phyloP scores from a whole-genome alignment of 257 asterid genomes.

The Mitragyna speciosa region DNA sequence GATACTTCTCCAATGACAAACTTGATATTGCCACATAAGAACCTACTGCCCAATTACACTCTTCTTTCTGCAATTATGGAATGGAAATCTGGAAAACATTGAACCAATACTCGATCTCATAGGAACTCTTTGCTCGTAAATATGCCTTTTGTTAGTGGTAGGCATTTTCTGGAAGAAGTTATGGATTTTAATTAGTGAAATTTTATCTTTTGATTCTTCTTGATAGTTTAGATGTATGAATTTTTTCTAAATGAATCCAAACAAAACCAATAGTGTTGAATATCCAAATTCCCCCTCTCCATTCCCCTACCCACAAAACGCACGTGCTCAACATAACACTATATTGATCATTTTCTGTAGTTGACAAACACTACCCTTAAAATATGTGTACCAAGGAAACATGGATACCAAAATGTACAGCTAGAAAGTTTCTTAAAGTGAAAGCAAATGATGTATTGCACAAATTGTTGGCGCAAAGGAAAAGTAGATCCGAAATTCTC shows the following conservation, averaged over 20 bases:
- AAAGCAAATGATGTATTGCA: neutral
- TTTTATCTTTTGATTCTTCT: too few species aligned
- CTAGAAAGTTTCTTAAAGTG: too few species aligned
- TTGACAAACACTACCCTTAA: too few species aligned
- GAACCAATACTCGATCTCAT: neutral
- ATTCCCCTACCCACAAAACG: too few species aligned
- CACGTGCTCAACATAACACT: too few species aligned
- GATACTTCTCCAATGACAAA: constrained; percentile 67
- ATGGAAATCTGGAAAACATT: constrained; percentile 56
- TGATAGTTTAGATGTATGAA: too few species aligned
- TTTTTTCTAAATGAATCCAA: neutral
- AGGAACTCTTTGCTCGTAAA: neutral
- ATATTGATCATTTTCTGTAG: too few species aligned
- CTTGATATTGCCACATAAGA: constrained; percentile 54
- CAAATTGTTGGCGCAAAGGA: neutral
- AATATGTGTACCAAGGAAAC: too few species aligned
- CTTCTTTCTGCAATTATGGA: constrained; percentile 78
- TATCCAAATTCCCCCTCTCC: neutral
- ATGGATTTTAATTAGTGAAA: neutral
- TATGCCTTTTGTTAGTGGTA: neutral
- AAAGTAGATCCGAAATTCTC: neutral
- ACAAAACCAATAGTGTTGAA: neutral
- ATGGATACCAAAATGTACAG: too few species aligned
- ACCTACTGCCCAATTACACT: constrained; percentile 60
- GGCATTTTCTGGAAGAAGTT: neutral